Conservation (phyloP, 2,329 filamentous ascomycete genomes). For the Teratosphaeria viscida region DNA sequence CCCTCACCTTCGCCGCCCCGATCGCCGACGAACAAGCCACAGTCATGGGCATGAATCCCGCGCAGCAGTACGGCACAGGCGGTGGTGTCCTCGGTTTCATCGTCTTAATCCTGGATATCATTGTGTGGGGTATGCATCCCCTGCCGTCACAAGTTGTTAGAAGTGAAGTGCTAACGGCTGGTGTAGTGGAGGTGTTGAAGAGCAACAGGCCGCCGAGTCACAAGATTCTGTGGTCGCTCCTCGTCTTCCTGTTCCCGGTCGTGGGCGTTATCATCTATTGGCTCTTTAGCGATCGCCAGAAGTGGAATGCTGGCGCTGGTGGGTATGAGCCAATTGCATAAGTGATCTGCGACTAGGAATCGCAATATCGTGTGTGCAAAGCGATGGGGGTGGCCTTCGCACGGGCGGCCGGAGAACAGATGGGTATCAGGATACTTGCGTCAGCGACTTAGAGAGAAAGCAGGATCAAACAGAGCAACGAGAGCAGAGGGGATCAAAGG, state of each 20-base stretch:
- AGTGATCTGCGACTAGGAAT: neutral
- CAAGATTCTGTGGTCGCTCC: constrained; percentile 53
- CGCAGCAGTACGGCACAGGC: constrained; percentile 51
- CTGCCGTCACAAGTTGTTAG: neutral
- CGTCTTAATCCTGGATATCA: constrained; percentile 51
- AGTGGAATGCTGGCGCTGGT: constrained; percentile 43
- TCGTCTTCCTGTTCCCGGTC: constrained; percentile 51
- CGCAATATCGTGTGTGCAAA: neutral
- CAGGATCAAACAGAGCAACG: too few relatives aligned
- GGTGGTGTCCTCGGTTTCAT: constrained; percentile 53
- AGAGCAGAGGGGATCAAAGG: too few relatives aligned
- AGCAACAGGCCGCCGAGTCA: constrained; percentile 47
- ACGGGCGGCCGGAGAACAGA: neutral
- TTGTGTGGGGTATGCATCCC: constrained; percentile 47
- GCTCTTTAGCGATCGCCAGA: constrained; percentile 51
- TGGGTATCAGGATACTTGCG: too few relatives aligned
- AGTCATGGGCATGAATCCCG: constrained; percentile 28
- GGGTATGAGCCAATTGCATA: constrained; percentile 43
- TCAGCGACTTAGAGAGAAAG: too few relatives aligned
- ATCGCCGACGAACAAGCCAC: constrained; percentile 19
- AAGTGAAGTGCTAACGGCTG: neutral
- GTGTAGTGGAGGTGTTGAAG: constrained; percentile 52
- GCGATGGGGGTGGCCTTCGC: neutral
- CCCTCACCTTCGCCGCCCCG: constrained; percentile 39
- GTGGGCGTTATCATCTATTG: constrained; percentile 53